Evolutionary conservation across 179 eudicot genomes (phyloP).

Genomic region (Patellifolia procumbens): DNA sequence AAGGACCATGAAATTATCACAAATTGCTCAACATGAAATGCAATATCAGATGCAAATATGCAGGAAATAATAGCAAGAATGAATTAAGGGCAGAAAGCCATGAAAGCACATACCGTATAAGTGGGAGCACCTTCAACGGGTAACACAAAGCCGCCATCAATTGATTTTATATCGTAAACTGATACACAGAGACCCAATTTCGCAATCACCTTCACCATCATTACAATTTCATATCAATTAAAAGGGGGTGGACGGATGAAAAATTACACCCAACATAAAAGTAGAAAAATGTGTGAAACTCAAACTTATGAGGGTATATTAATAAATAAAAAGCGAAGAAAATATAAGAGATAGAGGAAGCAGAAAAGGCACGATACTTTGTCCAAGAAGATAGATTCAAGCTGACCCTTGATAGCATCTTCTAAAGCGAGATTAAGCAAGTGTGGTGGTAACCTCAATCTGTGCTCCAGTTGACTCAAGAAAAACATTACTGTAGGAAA

Average conservation of each 20-base stretch:
- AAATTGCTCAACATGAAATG: not conserved
- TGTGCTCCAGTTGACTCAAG: slow-evolving; percentile 66
- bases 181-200: slow-evolving; percentile 74
- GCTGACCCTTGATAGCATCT: slow-evolving; percentile 59
- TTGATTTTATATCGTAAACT: slow-evolving; percentile 58
- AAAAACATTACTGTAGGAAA: slow-evolving; percentile 47
- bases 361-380: slow-evolving; percentile 8
- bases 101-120: slow-evolving; percentile 53
- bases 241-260: too few relatives aligned
- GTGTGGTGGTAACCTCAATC: slow-evolving; percentile 60
- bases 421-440: slow-evolving; percentile 54
- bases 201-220: slow-evolving; percentile 53
- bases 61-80: not conserved
- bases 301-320: not conserved
- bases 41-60: too few relatives aligned
- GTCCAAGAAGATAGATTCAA: slow-evolving; percentile 68
- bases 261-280: too few relatives aligned
- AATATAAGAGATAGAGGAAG: not conserved
- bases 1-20: not conserved
- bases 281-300: not conserved
- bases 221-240: not conserved
- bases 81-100: slow-evolving; percentile 6
- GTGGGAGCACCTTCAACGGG: slow-evolving; percentile 82
- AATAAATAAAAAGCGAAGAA: not conserved
- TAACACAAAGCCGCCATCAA: slow-evolving; percentile 68